Conservation (phyloP, 176 grass and related monocot species). For the Ensete glaucum region DNA sequence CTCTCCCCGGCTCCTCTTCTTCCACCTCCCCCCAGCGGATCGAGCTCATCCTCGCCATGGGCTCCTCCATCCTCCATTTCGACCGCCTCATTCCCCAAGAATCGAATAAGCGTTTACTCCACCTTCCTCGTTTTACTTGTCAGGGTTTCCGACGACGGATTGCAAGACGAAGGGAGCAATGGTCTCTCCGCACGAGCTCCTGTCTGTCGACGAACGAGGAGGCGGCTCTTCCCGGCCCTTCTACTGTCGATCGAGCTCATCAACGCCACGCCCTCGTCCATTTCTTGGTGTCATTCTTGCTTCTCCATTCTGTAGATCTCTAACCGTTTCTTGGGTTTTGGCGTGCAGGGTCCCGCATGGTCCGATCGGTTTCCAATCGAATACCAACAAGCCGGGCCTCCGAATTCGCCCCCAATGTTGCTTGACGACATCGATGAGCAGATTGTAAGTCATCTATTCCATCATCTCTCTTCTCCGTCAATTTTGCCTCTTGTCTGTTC, state of each 20-base stretch:
- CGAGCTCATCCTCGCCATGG: conserved; percentile 67
- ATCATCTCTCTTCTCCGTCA: too few relatives aligned
- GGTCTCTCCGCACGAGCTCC: too few relatives aligned
- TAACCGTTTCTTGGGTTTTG: conserved; percentile 7
- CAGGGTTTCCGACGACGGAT: too few relatives aligned
- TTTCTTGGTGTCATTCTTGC: not conserved
- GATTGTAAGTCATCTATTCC: conserved; percentile 35
- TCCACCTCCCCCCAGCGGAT: conserved; percentile 62
- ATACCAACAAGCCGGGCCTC: conserved; percentile 54
- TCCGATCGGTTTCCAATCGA: conserved; percentile 64
- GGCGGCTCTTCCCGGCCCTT: not conserved
- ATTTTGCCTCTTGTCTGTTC: not conserved
- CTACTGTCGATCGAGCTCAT: conserved; percentile 13
- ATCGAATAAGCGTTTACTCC: too few relatives aligned
- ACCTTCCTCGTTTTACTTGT: too few relatives aligned
- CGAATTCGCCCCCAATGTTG: conserved; percentile 47
- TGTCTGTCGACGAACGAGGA: too few relatives aligned
- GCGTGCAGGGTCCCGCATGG: conserved; percentile 53
- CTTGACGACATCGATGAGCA: conserved; percentile 74
- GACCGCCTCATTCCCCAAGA: conserved; percentile 46
- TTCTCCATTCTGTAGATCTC: not conserved
- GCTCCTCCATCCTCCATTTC: conserved; percentile 46
- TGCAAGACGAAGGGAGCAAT: too few relatives aligned
- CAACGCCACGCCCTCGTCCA: not conserved
- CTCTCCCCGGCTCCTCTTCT: conserved; percentile 44